Base-by-base conservation (phyloP, 129 eudicot species). In the Glebionis coronaria region DNA sequence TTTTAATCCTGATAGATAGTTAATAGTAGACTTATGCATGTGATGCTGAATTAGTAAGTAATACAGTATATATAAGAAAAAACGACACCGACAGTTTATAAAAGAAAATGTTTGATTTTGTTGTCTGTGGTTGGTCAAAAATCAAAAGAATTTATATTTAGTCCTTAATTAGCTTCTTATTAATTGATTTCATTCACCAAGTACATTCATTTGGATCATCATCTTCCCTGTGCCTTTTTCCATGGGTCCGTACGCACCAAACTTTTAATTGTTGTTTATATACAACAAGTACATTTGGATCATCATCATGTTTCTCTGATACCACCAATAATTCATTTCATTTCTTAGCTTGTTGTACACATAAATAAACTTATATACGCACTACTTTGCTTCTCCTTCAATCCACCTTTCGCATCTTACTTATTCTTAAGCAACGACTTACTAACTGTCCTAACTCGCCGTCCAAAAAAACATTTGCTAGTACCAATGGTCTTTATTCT, bases 51-150 rank as follows among this genome's bases (percentile, higher is more conserved):
- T n/a, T n/a, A n/a, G n/a, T n/a, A n/a, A n/a, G n/a, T n/a, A n/a
- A n/a, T n/a, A n/a, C n/a, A n/a, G n/a, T n/a, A n/a, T n/a, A n/a
- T 23, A 23, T 25, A 45, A 58, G 31, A 70, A 70, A 58, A 46
- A 70, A n/a, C 25, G 58, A 25, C 75, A 70, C 75, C 75, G 75
- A 70, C 75, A 46, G 14, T 11, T 45, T 9, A 70, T 12, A 58
- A 18, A 58, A 44, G 8, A 16, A 15, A 27, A 9, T 9, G 8
- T 45, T 50, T 51, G 67, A 59, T 61, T 45, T 28, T 27, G 21
- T 46, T 70, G 67, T 58, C 45, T 70, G 75, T 70, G 58, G 75
- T 66, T 59, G 31, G 47, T 67, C 61, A 51, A 67, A 27, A 0
- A 31, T 61, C 8, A n/a, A 15, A 20, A n/a, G 10, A n/a, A 9